Evolutionary conservation across 2,329 filamentous ascomycete genomes (phyloP).

Genomic region (Ceratocystis lukuohia): DNA sequence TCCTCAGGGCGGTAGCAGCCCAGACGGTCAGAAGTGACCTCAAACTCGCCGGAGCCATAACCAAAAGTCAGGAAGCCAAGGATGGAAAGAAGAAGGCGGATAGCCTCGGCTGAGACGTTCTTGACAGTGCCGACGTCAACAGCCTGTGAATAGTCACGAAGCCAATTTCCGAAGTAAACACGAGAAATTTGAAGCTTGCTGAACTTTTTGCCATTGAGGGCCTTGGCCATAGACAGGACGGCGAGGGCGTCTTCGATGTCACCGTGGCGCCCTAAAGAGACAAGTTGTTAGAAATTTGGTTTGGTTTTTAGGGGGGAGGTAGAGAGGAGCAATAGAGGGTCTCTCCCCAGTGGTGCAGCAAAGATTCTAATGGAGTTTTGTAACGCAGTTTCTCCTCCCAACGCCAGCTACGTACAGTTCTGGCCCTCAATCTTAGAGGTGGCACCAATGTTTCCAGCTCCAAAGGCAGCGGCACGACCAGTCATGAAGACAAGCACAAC

Average conservation of each 20-base stretch:
- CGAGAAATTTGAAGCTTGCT: constrained; percentile 75
- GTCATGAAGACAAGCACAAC: constrained; percentile 53
- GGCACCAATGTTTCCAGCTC: constrained; percentile 76
- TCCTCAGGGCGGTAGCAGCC: constrained; percentile 70
- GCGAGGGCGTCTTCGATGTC: constrained; percentile 89
- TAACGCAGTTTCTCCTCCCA: no score
- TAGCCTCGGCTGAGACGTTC: constrained; percentile 77
- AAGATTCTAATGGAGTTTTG: not conserved
- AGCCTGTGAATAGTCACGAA: constrained; percentile 83
- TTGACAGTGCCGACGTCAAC: constrained; percentile 90
- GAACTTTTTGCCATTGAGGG: constrained; percentile 59
- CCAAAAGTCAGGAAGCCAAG: constrained; percentile 82
- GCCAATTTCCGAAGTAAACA: constrained; percentile 95
- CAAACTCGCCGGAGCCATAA: constrained; percentile 75
- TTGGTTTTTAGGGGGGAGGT: not conserved
- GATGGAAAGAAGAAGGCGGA: constrained; percentile 77
- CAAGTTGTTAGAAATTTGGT: not conserved
- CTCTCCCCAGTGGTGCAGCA: not conserved
- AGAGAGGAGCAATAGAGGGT: not conserved
- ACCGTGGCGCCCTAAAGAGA: constrained; percentile 56
- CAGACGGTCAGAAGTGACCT: constrained; percentile 66
- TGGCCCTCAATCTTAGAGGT: constrained; percentile 69
- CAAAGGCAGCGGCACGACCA: constrained; percentile 61
- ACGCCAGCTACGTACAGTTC: constrained; percentile 46
- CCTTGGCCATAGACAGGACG: constrained; percentile 46